Evolutionary conservation across 2,329 filamentous ascomycete species (phyloP), one percentile per base, ranked within the genome.

Genomic region (Aureobasidium sp.): DNA sequence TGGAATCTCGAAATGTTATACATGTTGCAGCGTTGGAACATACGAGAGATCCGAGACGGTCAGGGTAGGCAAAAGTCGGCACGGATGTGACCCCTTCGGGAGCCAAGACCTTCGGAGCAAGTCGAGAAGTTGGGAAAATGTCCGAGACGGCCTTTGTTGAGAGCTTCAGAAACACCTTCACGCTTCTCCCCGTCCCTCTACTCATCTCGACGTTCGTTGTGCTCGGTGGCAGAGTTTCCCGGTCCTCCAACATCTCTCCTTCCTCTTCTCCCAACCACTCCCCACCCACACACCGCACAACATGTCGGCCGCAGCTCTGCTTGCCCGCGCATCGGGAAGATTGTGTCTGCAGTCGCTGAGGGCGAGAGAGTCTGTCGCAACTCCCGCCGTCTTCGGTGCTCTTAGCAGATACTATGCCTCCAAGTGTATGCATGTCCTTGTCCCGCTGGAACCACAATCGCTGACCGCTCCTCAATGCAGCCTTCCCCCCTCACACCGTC

Each of bases 401-500:
- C 78, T 87, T 67, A 79, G 82, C 66, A 78, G 84, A 74, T 86
- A 81, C 76, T 87, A 87, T 81, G 84, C 84, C 73, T 85, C 83
- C 61, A 86, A 86, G 78, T 84, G 84, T 86, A 77, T 72, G 80
- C 68, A 27, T 5, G 60, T 38, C 47, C 43, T 53, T 55, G 50
- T 55, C 51, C 27, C 23, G 5, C 40, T 21, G 17, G 29, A 73
- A 66, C 70, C 63, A 61, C 59, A 50, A 23, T 37, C 31, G 37
- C 35, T 67, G 49, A 61, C 11, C n/a, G 8, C 19, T 21, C 13
- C n/a, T 21, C 27, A 27, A 68, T 58, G 82, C 80, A 94, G 95
- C 93, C 53, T 97, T 90, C 80, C 95, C 94, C 67, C 85, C 91
- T 68, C 94, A 99, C 80, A 93, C 89, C 68, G 81, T 99, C 76